Evolutionary conservation across 2,329 filamentous ascomycete species (phyloP).

Genomic region (Botrytis byssoidea): DNA sequence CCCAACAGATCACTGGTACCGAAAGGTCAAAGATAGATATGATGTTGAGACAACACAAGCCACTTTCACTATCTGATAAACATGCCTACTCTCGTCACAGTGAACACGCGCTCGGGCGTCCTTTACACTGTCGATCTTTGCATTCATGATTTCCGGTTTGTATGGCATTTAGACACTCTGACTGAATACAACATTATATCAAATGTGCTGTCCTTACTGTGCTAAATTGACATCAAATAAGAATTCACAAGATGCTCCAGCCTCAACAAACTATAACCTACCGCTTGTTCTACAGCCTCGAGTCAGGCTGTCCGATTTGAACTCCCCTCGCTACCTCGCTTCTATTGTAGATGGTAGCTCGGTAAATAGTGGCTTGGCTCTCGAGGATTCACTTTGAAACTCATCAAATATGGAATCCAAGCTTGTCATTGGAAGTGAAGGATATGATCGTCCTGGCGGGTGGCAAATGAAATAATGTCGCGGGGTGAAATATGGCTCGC

Average conservation of each 20-base stretch:
- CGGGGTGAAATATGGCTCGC: neutral
- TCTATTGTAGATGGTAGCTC: neutral
- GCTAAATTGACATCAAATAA: neutral
- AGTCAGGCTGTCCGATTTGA: neutral
- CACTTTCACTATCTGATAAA: neutral
- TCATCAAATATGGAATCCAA: neutral
- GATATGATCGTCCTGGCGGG: neutral
- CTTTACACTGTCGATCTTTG: neutral
- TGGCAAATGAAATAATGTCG: neutral
- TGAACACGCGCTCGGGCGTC: neutral
- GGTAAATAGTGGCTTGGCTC: neutral
- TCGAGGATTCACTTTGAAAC: conserved; percentile 11
- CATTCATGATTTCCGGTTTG: neutral
- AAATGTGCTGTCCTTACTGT: neutral
- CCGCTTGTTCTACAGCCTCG: neutral
- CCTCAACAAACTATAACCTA: neutral
- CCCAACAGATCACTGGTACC: neutral
- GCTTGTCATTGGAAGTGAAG: neutral
- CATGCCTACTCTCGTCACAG: neutral
- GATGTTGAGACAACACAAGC: neutral
- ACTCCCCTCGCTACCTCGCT: conserved; percentile 1
- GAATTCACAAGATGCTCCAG: neutral
- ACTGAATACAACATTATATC: neutral
- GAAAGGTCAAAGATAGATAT: neutral
- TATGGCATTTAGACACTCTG: neutral